Base-by-base conservation (phyloP, 2,329 filamentous ascomycete genomes). In the Hymenoscyphus fructigenus region DNA sequence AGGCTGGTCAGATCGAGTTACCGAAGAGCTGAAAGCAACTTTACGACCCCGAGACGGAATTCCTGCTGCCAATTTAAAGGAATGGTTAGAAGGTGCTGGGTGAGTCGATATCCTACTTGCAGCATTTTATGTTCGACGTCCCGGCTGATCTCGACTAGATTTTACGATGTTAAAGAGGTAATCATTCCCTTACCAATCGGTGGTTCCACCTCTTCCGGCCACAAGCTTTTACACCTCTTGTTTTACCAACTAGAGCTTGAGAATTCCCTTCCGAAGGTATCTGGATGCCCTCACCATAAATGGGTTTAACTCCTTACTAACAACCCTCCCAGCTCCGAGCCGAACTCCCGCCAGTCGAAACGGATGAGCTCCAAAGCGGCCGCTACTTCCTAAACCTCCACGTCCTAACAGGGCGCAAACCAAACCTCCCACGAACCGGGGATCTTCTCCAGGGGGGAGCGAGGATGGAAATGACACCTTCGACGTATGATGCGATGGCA, bases 321-420 rank as follows among this genome's bases (percentile, higher is more conserved):
- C 61, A 38, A 57, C n/a, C 34, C 32, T 53, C 6, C 14, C 28
- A 75, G 73, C 67, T 75, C 10, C 62, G 62, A 32, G 57, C 60
- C 23, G 57, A 61, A 23, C 62, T 69, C n/a, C 68, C 67, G 4
- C 23, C 32, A 1, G 41, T 72, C 20, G 71, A 73, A 41, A 29
- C 67, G 0, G 62, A 64, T 0, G 63, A 59, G 3, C 61, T 75
- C 14, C 61, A 67, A 29, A 69, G 65, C 7, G 72, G 72, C 9
- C 44, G 55, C 3, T 73, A 71, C 41, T 70, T 65, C 62, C 34
- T 75, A 9, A 74, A 75, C 26, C 62, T 75, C 1, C 71, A 75
- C 56, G 66, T 75, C n/a, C 66, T 75, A 12, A 75, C 74, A 2
- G 73, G 69, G 2, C 69, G 73, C 6, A 75, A 75, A 28, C 74